phyloP scores from a whole-genome alignment of 257 asterid species.

The Solanum bulbocastanum region DNA sequence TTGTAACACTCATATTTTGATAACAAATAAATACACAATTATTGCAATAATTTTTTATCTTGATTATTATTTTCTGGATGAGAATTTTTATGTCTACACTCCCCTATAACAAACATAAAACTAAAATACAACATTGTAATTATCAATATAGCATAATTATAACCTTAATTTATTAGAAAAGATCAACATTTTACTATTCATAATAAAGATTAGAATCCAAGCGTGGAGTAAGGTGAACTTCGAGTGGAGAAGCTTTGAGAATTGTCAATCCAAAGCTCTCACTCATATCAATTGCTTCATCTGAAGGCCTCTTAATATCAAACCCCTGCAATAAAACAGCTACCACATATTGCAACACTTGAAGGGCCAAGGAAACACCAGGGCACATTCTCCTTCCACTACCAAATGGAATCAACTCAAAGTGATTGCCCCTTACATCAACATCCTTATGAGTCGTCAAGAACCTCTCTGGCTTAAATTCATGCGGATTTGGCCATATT shows the following conservation, averaged over 20 bases:
- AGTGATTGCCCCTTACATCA: slow-evolving; percentile 20
- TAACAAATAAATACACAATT: too few relatives aligned
- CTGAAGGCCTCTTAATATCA: slow-evolving; percentile 1
- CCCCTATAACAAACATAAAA: background rate
- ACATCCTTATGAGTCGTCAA: slow-evolving; percentile 16
- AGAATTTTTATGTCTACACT: too few relatives aligned
- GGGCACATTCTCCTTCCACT: slow-evolving; percentile 47
- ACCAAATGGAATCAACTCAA: slow-evolving; percentile 41
- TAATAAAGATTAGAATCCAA: slow-evolving; percentile 13
- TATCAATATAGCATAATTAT: background rate
- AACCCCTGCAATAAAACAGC: slow-evolving; percentile 26
- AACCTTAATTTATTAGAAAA: background rate
- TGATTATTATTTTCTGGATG: too few relatives aligned
- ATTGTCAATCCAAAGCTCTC: slow-evolving; percentile 23
- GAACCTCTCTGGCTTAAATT: slow-evolving; percentile 43
- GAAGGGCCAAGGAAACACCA: slow-evolving; percentile 9
- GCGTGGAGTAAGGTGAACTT: slow-evolving; percentile 18
- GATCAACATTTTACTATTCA: background rate
- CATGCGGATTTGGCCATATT: slow-evolving; percentile 31
- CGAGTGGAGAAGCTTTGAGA: slow-evolving; percentile 31
- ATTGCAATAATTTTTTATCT: too few relatives aligned
- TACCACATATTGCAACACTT: slow-evolving; percentile 4
- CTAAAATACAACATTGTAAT: background rate
- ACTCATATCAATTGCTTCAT: slow-evolving; percentile 30
- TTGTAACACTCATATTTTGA: too few relatives aligned